Evolutionary conservation across 2,329 filamentous ascomycete genomes (phyloP), one percentile per base, ranked within the genome.

Genomic region (Talaromyces marneffei): DNA sequence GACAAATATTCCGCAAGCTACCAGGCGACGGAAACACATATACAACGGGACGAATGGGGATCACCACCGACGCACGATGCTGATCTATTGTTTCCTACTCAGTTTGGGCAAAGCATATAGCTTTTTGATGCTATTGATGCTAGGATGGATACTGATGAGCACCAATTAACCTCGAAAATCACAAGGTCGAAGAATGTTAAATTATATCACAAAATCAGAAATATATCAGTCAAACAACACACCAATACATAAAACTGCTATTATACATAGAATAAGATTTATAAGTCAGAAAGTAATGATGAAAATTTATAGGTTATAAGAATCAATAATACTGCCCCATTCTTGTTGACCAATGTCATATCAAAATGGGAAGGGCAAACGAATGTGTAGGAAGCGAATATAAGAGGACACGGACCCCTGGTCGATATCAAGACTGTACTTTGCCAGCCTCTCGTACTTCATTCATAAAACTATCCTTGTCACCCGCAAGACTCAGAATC

Each of bases 401-500:
- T 35, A 54, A 54, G 29, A 42, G 57, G 57, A 52, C 57, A 53
- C 59, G 50, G 54, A 53, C 60, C 54, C 39, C 48, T 50, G 14
- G 48, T 35, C 27, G 10, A 31, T 4, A 57, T 64, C 63, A 67
- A 55, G 65, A 63, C 56, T 71, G 71, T 27, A 77, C 72, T 60
- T 76, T 78, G 27, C 77, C 76, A 44, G 77, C 77, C 61, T 78
- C 74, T 25, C 75, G 69, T 29, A 78, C 74, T 56, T 75, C 74
- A 53, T 70, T 68, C 65, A 78, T 76, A 63, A 78, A 78, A 23
- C 71, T 72, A 61, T 78, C 75, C 58, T 77, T 75, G 62, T 76
- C 67, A 12, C 75, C 73, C 20, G 72, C 68, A 42, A 71, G 64
- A 33, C 70, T 71, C 39, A 78, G 64, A 56, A 77, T 67, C 76